Conservation (phyloP, 371 early-diverging fungal genomes). For the Rhizopus arrhizus region DNA sequence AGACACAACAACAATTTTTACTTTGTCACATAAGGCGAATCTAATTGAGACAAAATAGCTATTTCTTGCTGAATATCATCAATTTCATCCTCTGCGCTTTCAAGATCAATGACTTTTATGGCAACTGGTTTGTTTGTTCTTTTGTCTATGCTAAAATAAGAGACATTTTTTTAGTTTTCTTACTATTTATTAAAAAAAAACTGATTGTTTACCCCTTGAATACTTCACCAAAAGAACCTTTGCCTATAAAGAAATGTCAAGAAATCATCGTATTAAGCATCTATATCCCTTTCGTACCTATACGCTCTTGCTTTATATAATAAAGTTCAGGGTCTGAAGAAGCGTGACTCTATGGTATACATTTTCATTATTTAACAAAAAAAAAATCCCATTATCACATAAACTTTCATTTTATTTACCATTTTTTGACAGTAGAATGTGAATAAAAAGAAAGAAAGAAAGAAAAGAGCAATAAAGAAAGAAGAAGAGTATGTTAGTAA, state of each 20-base stretch:
- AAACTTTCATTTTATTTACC: conserved; percentile 7
- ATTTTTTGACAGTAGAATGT: conserved; percentile 8
- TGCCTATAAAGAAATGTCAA: conserved; percentile 52
- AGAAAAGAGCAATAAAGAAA: conserved; percentile 3
- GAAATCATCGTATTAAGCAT: not conserved
- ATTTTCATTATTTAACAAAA: not conserved
- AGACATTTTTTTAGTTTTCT: not conserved
- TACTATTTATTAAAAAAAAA: conserved; percentile 29
- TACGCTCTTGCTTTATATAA: conserved; percentile 70
- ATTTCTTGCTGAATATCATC: conserved; percentile 98
- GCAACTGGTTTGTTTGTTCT: conserved; percentile 81
- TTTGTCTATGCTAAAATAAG: conserved; percentile 66
- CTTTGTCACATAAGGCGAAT: conserved; percentile 89
- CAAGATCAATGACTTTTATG: conserved; percentile 91
- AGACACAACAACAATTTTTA: conserved; percentile 31
- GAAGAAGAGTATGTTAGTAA: conserved; percentile 3
- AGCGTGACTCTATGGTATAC: conserved; percentile 27
- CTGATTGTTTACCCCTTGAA: conserved; percentile 76
- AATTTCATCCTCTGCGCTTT: conserved; percentile 95
- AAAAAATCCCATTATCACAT: not conserved
- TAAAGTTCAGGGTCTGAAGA: conserved; percentile 62
- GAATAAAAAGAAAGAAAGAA: conserved; percentile 14
- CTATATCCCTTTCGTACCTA: conserved; percentile 47
- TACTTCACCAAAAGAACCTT: conserved; percentile 92
- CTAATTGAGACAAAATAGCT: conserved; percentile 91